phyloP scores from a whole-genome alignment of 768 basidiomycete species.

The Scleroderma bovista region DNA sequence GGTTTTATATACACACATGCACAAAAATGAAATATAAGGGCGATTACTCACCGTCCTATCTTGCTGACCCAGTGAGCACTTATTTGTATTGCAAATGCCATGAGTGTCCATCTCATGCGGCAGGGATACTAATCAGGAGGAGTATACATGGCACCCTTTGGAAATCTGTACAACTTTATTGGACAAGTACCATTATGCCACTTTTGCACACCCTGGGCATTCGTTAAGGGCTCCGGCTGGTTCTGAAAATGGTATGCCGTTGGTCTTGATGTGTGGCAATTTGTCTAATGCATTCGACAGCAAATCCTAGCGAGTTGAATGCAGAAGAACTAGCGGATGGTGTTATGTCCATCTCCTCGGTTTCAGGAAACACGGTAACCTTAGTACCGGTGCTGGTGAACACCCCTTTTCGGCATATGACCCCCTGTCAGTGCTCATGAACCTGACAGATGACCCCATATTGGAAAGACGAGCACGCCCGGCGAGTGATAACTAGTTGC shows the following conservation, averaged over 20 bases:
- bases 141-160: conserved; percentile 71
- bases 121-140: conserved; percentile 48
- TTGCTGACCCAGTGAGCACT: conserved; percentile 72
- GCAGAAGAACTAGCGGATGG: conserved; percentile 17
- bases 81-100: not conserved
- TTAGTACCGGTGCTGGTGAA: conserved; percentile 23
- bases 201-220: conserved; percentile 59
- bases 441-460: conserved; percentile 15
- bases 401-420: not conserved
- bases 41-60: conserved; percentile 83
- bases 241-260: conserved; percentile 20
- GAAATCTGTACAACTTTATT: conserved; percentile 54
- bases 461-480: conserved; percentile 27
- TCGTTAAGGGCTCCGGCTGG: conserved; percentile 36
- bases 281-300: conserved; percentile 7
- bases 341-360: conserved; percentile 20
- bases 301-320: conserved; percentile 5
- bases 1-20: conserved; percentile 90
- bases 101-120: conserved; percentile 1
- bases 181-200: conserved; percentile 61
- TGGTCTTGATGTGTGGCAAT: not conserved
- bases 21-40: conserved; percentile 96
- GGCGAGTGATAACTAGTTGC: conserved; percentile 36
- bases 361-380: conserved; percentile 14
- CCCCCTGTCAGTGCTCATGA: conserved; percentile 7